Percentiles rank a stretch among this genome's conserved stretches.
phyloP scores from a whole-genome alignment of 345 rosid genomes.

The Sisymbrium irio region DNA sequence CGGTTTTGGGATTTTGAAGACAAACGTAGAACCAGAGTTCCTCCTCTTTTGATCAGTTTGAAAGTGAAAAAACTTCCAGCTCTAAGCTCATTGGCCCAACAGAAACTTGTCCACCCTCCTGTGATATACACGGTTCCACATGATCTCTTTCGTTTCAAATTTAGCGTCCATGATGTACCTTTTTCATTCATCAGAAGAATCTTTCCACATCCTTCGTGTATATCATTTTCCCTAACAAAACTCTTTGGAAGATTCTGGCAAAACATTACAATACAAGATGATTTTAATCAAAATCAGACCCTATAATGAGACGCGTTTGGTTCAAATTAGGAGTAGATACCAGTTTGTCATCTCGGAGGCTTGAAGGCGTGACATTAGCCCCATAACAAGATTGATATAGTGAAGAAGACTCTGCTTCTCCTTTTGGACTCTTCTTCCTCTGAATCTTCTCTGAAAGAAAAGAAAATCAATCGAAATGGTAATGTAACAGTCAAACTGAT shows the following conservation, averaged over 20 bases:
- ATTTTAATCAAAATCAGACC: background rate
- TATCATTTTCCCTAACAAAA: background rate
- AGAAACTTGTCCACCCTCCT: slow-evolving; percentile 20
- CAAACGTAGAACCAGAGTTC: slow-evolving; percentile 9
- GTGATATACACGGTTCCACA: background rate
- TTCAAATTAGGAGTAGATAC: background rate
- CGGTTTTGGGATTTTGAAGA: background rate
- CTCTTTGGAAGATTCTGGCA: background rate
- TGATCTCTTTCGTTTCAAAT: background rate
- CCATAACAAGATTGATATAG: background rate
- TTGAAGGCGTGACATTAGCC: background rate
- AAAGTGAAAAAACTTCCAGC: slow-evolving; percentile 7
- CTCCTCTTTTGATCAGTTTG: slow-evolving; percentile 9
- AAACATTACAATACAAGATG: background rate
- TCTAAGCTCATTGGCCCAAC: background rate
- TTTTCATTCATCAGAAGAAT: slow-evolving; percentile 17
- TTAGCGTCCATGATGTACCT: background rate
- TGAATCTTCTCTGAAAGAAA: background rate
- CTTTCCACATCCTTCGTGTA: background rate
- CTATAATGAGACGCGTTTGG: background rate
- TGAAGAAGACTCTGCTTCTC: slow-evolving; percentile 2
- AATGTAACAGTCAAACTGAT: background rate
- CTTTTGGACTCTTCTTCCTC: background rate
- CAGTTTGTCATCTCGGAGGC: background rate
- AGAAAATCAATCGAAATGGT: background rate